Percentiles rank a stretch among this genome's conserved stretches.
These are phyloP conservation scores for Microcyclospora tardicrescens DNA, from an alignment of 2,329 filamentous ascomycete species.

Conservation along the genomic window DNA sequence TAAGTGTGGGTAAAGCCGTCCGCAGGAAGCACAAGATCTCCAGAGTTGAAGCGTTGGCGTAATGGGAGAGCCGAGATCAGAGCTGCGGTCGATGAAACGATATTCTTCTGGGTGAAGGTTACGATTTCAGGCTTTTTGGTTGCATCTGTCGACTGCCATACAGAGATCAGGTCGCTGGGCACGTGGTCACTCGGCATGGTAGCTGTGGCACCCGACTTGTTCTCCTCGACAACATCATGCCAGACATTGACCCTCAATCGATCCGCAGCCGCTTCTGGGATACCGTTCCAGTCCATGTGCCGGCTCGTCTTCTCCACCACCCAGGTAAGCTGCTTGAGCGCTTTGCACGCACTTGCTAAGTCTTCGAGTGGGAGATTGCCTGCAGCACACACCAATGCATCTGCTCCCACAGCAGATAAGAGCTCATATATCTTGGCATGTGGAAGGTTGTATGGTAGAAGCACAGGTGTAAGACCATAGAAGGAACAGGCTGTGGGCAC, in stretches of 20 bases:
- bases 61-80: slow-evolving; percentile 65
- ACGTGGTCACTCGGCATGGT: slow-evolving; percentile 53
- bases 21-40: slow-evolving; percentile 74
- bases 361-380: slow-evolving; percentile 73
- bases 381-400: slow-evolving; percentile 71
- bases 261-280: slow-evolving; percentile 62
- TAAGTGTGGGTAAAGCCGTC: slow-evolving; percentile 71
- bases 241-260: slow-evolving; percentile 76
- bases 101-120: slow-evolving; percentile 68
- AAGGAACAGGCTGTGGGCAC: slow-evolving; percentile 58
- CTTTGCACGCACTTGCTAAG: slow-evolving; percentile 54
- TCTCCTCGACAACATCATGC: slow-evolving; percentile 74
- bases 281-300: slow-evolving; percentile 91
- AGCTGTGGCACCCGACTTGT: slow-evolving; percentile 42
- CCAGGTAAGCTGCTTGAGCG: slow-evolving; percentile 72
- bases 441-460: slow-evolving; percentile 71
- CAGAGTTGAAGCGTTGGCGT: slow-evolving; percentile 56
- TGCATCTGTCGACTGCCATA: slow-evolving; percentile 47
- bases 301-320: slow-evolving; percentile 81
- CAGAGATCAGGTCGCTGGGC: slow-evolving; percentile 43
- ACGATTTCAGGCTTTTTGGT: slow-evolving; percentile 53
- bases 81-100: slow-evolving; percentile 75
- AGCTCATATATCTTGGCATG: slow-evolving; percentile 57
- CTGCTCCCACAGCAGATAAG: slow-evolving; percentile 59
- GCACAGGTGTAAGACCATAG: slow-evolving; percentile 70